These are phyloP conservation scores for Penicillium freii DNA, from an alignment of 2,329 filamentous ascomycete species.

Conservation along the genomic window DNA sequence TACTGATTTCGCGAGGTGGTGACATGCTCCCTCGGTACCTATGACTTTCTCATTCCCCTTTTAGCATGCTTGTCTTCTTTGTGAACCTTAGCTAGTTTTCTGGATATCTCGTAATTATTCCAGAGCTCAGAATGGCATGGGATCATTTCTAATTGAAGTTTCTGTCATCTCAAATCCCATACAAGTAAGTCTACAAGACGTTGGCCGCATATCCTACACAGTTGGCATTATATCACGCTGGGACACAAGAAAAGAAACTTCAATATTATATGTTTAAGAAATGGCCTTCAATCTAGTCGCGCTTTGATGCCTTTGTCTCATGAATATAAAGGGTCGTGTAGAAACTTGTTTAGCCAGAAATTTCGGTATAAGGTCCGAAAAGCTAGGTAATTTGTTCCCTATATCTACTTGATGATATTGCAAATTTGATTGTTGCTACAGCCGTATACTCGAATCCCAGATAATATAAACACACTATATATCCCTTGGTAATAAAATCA, in stretches of 20 bases:
- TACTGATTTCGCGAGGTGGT: conserved; percentile 9
- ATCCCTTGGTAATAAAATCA: neutral
- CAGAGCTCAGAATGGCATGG: neutral
- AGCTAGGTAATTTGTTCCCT: neutral
- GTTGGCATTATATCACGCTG: too few species aligned
- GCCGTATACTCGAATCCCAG: neutral
- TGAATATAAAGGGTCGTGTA: neutral
- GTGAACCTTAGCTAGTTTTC: conserved; percentile 2
- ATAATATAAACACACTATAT: neutral
- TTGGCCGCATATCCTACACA: neutral
- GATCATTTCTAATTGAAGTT: neutral
- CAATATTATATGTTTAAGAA: neutral
- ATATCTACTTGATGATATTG: neutral
- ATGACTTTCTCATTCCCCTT: conserved; percentile 8
- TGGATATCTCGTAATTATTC: neutral
- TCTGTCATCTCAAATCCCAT: neutral
- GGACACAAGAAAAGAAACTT: neutral
- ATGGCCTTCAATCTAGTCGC: neutral
- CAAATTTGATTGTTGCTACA: neutral
- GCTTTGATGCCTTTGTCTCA: neutral
- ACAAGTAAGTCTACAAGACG: neutral
- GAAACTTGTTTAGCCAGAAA: neutral
- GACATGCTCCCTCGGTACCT: conserved; percentile 6
- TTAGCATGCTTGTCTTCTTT: conserved; percentile 4
- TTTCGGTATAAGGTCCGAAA: neutral